A percentile compares a stretch with the other conserved stretches of the same genome.
Conservation (phyloP, 2,329 filamentous ascomycete species). For the Chrysosporium queenslandicum region DNA sequence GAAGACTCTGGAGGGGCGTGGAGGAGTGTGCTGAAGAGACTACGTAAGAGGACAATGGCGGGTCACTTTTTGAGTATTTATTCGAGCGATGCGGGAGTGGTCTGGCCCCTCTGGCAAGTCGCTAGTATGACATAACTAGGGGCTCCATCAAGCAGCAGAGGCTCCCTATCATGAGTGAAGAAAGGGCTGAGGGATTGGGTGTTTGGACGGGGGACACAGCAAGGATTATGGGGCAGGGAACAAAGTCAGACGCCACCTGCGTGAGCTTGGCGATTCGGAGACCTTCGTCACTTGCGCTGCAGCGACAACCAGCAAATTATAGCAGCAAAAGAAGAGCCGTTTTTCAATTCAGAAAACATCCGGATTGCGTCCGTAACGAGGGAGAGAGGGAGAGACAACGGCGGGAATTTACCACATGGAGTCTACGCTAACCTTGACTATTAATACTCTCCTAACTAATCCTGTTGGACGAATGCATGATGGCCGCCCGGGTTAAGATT, state of each 20-base stretch:
- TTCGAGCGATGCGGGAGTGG: neutral
- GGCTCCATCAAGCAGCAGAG: neutral
- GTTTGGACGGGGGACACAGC: neutral
- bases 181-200: neutral
- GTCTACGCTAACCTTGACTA: too few species aligned
- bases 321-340: too few species aligned
- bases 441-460: too few species aligned
- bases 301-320: too few species aligned
- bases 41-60: neutral
- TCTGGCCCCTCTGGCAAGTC: neutral
- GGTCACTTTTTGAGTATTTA: neutral
- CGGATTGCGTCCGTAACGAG: too few species aligned
- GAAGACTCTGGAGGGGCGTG: slow-evolving; percentile 1
- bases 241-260: neutral
- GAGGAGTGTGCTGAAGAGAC: neutral
- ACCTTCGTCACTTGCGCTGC: neutral
- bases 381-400: neutral
- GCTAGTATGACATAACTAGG: slow-evolving; percentile 7
- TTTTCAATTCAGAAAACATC: too few species aligned
- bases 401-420: too few species aligned
- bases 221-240: neutral
- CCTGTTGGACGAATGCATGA: too few species aligned
- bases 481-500: too few species aligned
- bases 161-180: neutral
- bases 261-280: neutral